These are phyloP conservation scores for Epichloe aotearoae DNA, from an alignment of 2,329 filamentous ascomycete species.

Conservation along the genomic window DNA sequence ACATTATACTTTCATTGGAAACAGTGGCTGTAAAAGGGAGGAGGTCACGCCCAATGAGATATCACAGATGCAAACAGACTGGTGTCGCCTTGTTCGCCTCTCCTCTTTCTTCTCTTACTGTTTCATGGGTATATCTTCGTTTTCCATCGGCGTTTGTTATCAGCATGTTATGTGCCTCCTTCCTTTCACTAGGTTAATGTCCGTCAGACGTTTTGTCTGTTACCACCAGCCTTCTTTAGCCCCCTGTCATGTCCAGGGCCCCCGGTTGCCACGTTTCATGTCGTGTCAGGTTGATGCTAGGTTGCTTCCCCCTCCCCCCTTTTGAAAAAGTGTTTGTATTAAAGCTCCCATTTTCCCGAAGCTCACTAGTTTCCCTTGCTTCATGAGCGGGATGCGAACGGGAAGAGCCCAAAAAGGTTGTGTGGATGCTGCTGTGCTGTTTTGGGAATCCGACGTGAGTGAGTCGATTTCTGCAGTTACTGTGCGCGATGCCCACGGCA, in stretches of 20 bases:
- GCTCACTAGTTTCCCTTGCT: neutral
- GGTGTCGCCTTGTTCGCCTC: no score
- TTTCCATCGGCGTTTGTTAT: no score
- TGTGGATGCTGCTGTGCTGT: neutral
- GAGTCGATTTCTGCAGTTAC: neutral
- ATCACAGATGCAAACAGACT: no score
- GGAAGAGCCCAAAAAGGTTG: neutral
- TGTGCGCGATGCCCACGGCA: no score
- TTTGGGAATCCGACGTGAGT: neutral
- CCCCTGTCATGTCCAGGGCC: neutral
- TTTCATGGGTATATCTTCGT: no score
- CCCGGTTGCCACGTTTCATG: constrained; percentile 2
- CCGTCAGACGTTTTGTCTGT: neutral
- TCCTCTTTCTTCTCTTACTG: no score
- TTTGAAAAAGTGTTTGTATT: neutral
- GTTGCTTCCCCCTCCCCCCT: no score
- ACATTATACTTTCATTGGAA: no score
- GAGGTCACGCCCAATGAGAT: no score
- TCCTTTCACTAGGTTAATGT: no score
- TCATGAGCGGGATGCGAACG: neutral
- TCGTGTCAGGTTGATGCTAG: neutral
- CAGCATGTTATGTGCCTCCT: no score
- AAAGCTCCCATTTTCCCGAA: neutral
- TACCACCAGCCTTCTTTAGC: neutral
- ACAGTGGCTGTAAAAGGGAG: no score